These are phyloP conservation scores for Emydomyces testavorans DNA, from an alignment of 2,329 filamentous ascomycete genomes.

Conservation along the genomic window DNA sequence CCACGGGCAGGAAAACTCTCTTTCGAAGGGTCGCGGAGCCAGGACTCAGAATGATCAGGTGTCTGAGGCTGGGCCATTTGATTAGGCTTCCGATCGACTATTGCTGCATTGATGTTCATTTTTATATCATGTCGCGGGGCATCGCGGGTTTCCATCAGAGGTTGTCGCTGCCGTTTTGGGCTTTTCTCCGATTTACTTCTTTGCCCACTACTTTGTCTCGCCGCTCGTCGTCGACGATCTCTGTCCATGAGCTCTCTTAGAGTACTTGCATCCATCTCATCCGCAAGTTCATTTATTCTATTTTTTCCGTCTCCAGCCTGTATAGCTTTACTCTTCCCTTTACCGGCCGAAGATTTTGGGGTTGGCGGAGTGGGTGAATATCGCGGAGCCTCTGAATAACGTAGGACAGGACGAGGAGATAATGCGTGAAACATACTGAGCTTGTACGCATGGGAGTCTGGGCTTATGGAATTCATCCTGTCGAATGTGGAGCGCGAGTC, in stretches of 20 bases:
- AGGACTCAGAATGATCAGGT: slow-evolving; percentile 19
- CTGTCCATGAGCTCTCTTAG: slow-evolving; percentile 82
- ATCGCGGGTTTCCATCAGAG: neutral
- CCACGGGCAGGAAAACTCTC: slow-evolving; percentile 23
- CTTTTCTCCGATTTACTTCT: slow-evolving; percentile 29
- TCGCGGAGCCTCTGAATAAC: slow-evolving; percentile 56
- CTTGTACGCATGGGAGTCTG: slow-evolving; percentile 63
- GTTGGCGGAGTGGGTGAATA: slow-evolving; percentile 39
- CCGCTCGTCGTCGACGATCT: slow-evolving; percentile 55
- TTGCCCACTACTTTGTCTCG: slow-evolving; percentile 21
- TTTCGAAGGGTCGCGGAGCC: slow-evolving; percentile 27
- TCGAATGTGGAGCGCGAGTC: slow-evolving; percentile 51
- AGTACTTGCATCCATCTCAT: slow-evolving; percentile 73
- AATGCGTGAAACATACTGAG: slow-evolving; percentile 71
- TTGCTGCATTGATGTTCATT: neutral
- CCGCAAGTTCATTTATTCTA: slow-evolving; percentile 58
- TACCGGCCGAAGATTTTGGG: slow-evolving; percentile 39
- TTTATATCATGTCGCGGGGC: neutral
- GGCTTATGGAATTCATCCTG: slow-evolving; percentile 57
- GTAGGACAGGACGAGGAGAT: slow-evolving; percentile 72
- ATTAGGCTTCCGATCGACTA: neutral
- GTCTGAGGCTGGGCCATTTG: slow-evolving; percentile 1
- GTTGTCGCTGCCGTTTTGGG: neutral
- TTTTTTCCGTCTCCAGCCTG: slow-evolving; percentile 53
- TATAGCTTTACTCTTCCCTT: slow-evolving; percentile 44